These are phyloP conservation scores for Botrytis fragariae DNA, from an alignment of 2,329 filamentous ascomycete species.

Conservation along the genomic window DNA sequence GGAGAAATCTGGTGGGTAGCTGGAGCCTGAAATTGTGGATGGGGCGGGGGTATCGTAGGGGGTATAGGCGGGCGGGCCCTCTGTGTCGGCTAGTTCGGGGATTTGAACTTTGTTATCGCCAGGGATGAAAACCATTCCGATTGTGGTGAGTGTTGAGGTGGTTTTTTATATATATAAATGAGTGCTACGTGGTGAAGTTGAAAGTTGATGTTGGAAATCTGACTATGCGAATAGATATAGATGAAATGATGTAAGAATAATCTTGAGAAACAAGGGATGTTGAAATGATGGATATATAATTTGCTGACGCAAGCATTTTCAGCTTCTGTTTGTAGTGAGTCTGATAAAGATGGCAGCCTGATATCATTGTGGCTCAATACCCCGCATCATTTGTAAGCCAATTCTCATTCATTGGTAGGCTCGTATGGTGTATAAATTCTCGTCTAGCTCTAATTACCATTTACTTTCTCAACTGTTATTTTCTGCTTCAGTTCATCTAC, in stretches of 20 bases:
- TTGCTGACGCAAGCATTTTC: slow-evolving; percentile 12
- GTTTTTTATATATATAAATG: not conserved
- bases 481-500: slow-evolving; percentile 43
- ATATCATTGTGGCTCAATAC: not conserved
- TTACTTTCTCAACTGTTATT: not conserved
- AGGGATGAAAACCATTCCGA: slow-evolving; percentile 24
- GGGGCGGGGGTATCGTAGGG: not conserved
- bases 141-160: not conserved
- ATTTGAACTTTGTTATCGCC: slow-evolving; percentile 22
- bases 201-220: not conserved
- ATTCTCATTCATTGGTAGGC: not conserved
- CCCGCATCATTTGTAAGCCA: not conserved
- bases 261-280: not conserved
- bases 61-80: slow-evolving; percentile 6
- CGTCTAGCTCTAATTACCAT: slow-evolving; percentile 31
- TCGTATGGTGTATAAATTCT: not conserved
- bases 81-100: slow-evolving; percentile 4
- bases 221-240: not conserved
- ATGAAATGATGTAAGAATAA: not conserved
- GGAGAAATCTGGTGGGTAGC: slow-evolving; percentile 4
- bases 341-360: not conserved
- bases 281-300: not conserved
- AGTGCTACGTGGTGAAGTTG: not conserved
- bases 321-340: not conserved
- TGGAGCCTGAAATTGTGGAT: not conserved